Base-by-base conservation (phyloP, 192 early-diverging fungal genomes). In the Linnemannia elongata region DNA sequence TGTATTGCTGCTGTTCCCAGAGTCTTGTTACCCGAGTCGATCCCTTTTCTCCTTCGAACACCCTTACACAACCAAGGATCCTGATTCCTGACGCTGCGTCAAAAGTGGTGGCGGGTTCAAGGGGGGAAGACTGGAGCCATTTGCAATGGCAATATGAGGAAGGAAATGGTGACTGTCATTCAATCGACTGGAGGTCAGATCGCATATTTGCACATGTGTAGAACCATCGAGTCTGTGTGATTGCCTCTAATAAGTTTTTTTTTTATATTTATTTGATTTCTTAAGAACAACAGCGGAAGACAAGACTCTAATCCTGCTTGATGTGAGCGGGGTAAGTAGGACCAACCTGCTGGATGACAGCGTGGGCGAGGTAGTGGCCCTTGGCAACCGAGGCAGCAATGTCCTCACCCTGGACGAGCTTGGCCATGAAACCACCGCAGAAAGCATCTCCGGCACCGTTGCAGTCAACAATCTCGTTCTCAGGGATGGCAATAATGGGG, bases 401-500 rank as follows among this genome's bases (percentile, higher is more conserved):
- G 54, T 95, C 79, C 36, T 87, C 78, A 72, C 96, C 96, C 89
- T 94, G 94, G 74, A 96, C 94, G 74, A 93, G 92, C 89, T 96
- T 94, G 80, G 95, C 90, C 80, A 99, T 81, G 93, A 98, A 99
- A 39, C 97, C 98, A 70, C 97, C 98, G 79, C 93, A 93, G 91
- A 99, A 99, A 39, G 96, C 97, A 91, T 99, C 98, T 86, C 98
- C 98, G 80, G 98, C 98, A 80, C 97, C 98, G 90, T 99, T 99
- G 88, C 97, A 96, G 88, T 99, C 98, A 71, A 96, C 95, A 83
- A 99, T 97, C 80, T 97, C 93, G 44, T 89, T 80, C 74, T 84
- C 81, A 12, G 89, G 86, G 44, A 96, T 91, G 38, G 91, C 90
- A 69, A 90, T 91, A 30, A 95, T 92, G 22, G 92, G 90, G 88